Conservation (phyloP, 768 basidiomycete genomes). For the Auricularia sp. region DNA sequence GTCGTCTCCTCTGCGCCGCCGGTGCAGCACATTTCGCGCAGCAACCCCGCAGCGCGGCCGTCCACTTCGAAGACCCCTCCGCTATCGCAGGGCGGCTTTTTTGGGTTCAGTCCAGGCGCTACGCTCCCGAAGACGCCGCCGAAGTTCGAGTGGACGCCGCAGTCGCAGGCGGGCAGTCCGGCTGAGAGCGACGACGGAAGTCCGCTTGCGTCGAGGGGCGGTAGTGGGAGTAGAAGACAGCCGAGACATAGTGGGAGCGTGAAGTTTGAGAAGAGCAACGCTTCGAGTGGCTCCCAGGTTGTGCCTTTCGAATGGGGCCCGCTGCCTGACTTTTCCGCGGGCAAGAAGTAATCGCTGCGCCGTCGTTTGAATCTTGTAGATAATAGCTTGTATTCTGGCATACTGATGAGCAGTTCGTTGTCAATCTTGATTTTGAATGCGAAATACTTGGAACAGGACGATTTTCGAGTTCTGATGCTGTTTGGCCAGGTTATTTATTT, state of each 20-base stretch:
- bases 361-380: too few species aligned
- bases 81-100: not conserved
- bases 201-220: not conserved
- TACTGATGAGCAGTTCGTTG: too few species aligned
- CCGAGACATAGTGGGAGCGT: constrained; percentile 1
- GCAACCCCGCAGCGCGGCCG: not conserved
- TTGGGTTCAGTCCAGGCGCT: not conserved
- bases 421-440: too few species aligned
- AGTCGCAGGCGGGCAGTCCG: not conserved
- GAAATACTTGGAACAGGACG: too few species aligned
- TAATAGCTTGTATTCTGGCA: too few species aligned
- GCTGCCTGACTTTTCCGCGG: constrained; percentile 7
- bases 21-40: not conserved
- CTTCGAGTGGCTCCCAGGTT: not conserved
- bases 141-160: constrained; percentile 18
- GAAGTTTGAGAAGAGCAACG: not conserved
- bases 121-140: not conserved
- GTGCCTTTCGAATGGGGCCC: constrained; percentile 17
- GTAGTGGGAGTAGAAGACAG: not conserved
- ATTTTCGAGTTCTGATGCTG: too few species aligned
- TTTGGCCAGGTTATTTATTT: too few species aligned
- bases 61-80: not conserved
- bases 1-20: constrained; percentile 4
- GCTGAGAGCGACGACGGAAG: not conserved
- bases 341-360: not conserved